Base-by-base conservation (phyloP, 2,329 filamentous ascomycete genomes). In the Penicillium sp. region DNA sequence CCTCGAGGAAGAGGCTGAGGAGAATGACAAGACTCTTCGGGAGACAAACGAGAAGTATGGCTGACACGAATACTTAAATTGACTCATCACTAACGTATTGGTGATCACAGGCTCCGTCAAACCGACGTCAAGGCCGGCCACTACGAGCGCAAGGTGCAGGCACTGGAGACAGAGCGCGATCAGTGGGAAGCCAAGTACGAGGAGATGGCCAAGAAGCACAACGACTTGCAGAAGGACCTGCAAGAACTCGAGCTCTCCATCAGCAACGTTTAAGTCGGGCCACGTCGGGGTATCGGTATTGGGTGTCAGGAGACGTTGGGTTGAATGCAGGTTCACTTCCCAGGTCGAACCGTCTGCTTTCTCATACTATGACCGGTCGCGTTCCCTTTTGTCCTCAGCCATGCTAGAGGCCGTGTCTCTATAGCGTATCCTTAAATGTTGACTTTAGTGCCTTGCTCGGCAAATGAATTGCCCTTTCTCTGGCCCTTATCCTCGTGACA, bases 81-180 rank as follows among this genome's bases (percentile, higher is more conserved):
- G 42, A 41, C 47, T 21, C 47, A 34, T 24, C 45, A 45, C 60
- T 60, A 28, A 60, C 58, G 59, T 47, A 60, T 58, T 34, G 50
- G 46, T n/a, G 44, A 62, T 47, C 51, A 57, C 42, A 99, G 94
- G 81, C 90, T 97, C 72, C 92, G 94, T 75, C 92, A 96, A 81
- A 96, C 94, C 79, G 94, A 99, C 75, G 91, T 97, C 79, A 97
- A 97, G 84, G 92, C 93, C 70, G 94, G 93, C 69, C 93, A 99
- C 81, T 97, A 93, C 78, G 94, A 99, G 82, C 94, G 94, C 79
- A 97, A 97, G 83, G 94, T 97, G 66, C 90, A 96, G 78, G 93
- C 94, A 68, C 86, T 96, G 70, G 94, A 99, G 80, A 81, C 85
- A 70, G 85, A 92, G 74, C 88, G 90, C 69, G 91, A 96, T 77